Conservation (phyloP, 371 early-diverging fungal species). For the Mortierella sp. region DNA sequence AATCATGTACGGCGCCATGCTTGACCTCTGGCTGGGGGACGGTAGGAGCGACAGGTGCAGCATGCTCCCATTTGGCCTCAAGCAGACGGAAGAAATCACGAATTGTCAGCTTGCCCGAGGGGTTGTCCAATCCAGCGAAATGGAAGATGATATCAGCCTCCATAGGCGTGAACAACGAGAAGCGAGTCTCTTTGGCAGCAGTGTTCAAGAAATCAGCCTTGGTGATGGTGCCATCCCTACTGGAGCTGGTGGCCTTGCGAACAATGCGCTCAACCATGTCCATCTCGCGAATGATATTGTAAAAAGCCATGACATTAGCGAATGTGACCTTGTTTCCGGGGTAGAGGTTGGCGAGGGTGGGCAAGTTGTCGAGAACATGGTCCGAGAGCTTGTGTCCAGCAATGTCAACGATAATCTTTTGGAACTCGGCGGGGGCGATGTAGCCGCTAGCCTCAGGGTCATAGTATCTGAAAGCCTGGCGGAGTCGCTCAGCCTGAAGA, state of each 20-base stretch:
- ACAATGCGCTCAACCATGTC: slow-evolving; percentile 80
- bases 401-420: slow-evolving; percentile 74
- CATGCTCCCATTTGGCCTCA: slow-evolving; percentile 74
- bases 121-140: slow-evolving; percentile 76
- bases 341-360: slow-evolving; percentile 73
- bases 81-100: slow-evolving; percentile 75
- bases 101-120: slow-evolving; percentile 65
- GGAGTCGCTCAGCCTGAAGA: slow-evolving; percentile 82
- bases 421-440: slow-evolving; percentile 76
- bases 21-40: slow-evolving; percentile 36
- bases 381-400: slow-evolving; percentile 80
- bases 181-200: slow-evolving; percentile 71
- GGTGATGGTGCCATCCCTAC: slow-evolving; percentile 70
- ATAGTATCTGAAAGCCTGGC: slow-evolving; percentile 82
- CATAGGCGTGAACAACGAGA: slow-evolving; percentile 83
- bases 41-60: slow-evolving; percentile 22
- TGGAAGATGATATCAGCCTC: slow-evolving; percentile 88
- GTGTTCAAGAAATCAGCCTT: slow-evolving; percentile 72
- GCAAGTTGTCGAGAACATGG: slow-evolving; percentile 76
- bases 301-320: slow-evolving; percentile 77
- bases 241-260: slow-evolving; percentile 65
- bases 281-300: slow-evolving; percentile 80
- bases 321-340: slow-evolving; percentile 71
- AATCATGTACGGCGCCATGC: slow-evolving; percentile 41
- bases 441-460: slow-evolving; percentile 77